Evolutionary conservation across 2,329 filamentous ascomycete genomes (phyloP), one percentile per base, ranked within the genome.

Genomic region (Xylariomycetidae sp.): DNA sequence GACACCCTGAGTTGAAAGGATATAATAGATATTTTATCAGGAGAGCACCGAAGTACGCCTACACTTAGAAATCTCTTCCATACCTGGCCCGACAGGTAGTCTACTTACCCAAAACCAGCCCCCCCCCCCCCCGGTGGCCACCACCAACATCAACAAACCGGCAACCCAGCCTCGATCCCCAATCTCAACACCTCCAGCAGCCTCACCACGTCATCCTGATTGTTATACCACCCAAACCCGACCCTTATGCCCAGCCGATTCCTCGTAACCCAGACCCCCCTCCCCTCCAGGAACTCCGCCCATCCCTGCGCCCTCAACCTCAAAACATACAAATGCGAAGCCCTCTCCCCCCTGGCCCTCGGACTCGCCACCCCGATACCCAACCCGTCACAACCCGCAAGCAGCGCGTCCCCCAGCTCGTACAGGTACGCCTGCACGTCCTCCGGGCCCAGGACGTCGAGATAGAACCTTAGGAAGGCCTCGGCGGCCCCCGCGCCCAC

Each of bases 301-400:
- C 53, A 57, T 13, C 31, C 33, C 12, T 37, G 43, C 37, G 25
- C 13, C 16, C 34, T 31, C 18, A 58, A 25, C 2, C 43, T 39
- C 11, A 59, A 33, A 7, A 58, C 38, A 25, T 55, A 50, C 7
- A 59, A 33, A 34, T 58, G 56, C 14, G 56, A 53, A 2, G 55
- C 50, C 9, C 54, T 45, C 1, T 37, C 20, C 5, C 37, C 14
- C 3, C 43, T 44, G 8, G 36, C 35, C 3, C 36, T 4, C 3
- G 52, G 53, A 0, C 51, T 50, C 5, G 53, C 32, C 2, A 56
- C 31, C 3, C 26, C 13, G 10, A 58, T 30, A 2, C 51, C 46
- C 3, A 57, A 25, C 3, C 26, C 17, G 2, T 30, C 40, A 17
- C 48, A 51, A 30, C 46, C 41, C 2, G 22, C 10, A 1, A 36